Evolutionary conservation across 176 grass and related monocot species (phyloP).

Genomic region (Oryza punctata): DNA sequence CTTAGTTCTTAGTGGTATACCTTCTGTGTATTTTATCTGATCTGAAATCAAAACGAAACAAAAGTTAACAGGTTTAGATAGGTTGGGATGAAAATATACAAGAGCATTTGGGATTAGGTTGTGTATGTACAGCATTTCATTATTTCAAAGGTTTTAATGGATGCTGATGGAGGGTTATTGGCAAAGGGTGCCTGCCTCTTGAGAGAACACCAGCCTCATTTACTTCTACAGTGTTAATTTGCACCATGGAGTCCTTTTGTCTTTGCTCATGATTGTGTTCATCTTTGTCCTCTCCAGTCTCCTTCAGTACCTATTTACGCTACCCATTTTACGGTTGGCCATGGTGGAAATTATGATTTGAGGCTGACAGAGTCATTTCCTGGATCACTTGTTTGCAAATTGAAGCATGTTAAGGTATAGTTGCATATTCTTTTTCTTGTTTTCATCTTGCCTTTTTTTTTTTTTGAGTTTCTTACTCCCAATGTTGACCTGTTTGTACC

Average conservation of each 20-base stretch:
- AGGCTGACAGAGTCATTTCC: conserved; percentile 61
- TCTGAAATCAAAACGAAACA: background rate
- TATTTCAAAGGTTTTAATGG: background rate
- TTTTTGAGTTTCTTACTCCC: conserved; percentile 12
- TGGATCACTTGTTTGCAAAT: conserved; percentile 66
- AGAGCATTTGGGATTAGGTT: background rate
- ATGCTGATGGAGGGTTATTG: background rate
- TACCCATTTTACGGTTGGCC: conserved; percentile 81
- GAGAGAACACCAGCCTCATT: background rate
- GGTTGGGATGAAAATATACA: background rate
- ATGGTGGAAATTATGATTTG: conserved; percentile 79
- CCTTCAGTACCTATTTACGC: conserved; percentile 63
- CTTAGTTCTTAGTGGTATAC: background rate
- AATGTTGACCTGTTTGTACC: conserved; percentile 28
- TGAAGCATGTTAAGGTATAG: conserved; percentile 82
- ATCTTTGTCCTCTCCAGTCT: conserved; percentile 64
- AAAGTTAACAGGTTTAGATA: conserved; percentile 16
- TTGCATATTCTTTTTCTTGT: conserved; percentile 11
- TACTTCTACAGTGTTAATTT: conserved; percentile 18
- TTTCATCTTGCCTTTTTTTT: conserved; percentile 27
- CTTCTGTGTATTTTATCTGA: background rate
- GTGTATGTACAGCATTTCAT: background rate
- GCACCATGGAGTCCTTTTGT: background rate
- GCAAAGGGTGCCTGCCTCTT: background rate
- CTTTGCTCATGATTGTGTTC: conserved; percentile 28